Percentiles rank a stretch among this genome's conserved stretches.
Conservation (phyloP, 345 rosid species). For the Adansonia digitata region DNA sequence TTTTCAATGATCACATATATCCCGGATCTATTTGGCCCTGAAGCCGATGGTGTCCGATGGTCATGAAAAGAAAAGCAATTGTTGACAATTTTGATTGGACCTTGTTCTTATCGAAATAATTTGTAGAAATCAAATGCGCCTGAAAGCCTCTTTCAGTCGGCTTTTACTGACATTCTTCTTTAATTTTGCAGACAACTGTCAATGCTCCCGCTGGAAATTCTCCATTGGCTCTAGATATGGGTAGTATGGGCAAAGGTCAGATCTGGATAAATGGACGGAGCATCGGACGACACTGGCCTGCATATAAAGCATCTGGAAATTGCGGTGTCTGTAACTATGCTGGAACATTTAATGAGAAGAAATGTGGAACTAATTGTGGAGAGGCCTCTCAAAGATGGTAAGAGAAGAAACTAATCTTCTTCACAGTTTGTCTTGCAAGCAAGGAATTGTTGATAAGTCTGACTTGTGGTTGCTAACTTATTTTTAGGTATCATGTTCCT, state of each 20-base stretch:
- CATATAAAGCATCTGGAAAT: constrained; percentile 71
- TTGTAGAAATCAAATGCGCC: neutral
- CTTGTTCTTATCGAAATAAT: neutral
- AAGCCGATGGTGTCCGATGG: neutral
- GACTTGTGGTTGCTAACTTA: constrained; percentile 6
- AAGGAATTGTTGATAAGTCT: constrained; percentile 3
- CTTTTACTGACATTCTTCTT: constrained; percentile 11
- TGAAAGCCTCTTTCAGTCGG: neutral
- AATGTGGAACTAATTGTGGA: constrained; percentile 82
- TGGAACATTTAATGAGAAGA: constrained; percentile 68
- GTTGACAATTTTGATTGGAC: neutral
- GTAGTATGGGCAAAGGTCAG: constrained; percentile 96
- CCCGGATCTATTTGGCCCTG: neutral
- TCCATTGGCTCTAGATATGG: constrained; percentile 89
- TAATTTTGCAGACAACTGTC: constrained; percentile 61
- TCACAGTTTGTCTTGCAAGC: neutral
- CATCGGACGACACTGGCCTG: constrained; percentile 92
- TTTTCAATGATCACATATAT: too few species aligned
- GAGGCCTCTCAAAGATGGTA: constrained; percentile 96
- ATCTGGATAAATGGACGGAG: constrained; percentile 92
- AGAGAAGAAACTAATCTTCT: constrained; percentile 5
- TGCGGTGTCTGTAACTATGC: constrained; percentile 65
- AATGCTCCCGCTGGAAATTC: constrained; percentile 77
- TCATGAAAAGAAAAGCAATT: neutral
- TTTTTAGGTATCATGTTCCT: constrained; percentile 84